These are phyloP conservation scores for Colletotrichum spaethianum DNA, from an alignment of 2,329 filamentous ascomycete species.

Conservation along the genomic window DNA sequence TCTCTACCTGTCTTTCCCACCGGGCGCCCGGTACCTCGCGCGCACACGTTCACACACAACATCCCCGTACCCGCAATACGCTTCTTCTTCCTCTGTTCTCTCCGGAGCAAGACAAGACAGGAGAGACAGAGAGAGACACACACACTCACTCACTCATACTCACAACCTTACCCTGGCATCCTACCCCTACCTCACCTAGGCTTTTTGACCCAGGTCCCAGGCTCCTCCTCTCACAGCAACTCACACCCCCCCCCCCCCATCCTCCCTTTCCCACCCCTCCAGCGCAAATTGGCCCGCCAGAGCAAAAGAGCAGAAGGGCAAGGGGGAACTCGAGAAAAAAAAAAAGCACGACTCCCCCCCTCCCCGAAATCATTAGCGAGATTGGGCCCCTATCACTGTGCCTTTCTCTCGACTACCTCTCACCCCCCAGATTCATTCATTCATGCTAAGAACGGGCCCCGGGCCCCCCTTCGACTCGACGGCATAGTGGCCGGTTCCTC, in stretches of 20 bases:
- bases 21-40: neutral
- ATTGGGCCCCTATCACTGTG: conserved; percentile 54
- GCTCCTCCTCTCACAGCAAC: conserved; percentile 22
- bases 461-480: conserved; percentile 36
- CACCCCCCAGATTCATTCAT: conserved; percentile 49
- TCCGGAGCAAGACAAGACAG: conserved; percentile 12
- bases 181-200: conserved; percentile 16
- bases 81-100: neutral
- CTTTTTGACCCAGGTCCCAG: conserved; percentile 32
- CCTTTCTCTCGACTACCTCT: conserved; percentile 45
- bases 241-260: conserved; percentile 8
- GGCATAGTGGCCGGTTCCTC: conserved; percentile 41
- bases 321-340: conserved; percentile 11
- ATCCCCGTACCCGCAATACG: neutral
- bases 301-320: conserved; percentile 12
- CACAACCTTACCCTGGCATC: conserved; percentile 26
- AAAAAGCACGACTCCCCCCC: conserved; percentile 46
- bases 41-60: neutral
- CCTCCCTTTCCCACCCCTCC: conserved; percentile 19
- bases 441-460: conserved; percentile 52
- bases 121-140: neutral
- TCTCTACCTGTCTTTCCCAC: neutral
- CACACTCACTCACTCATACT: neutral
- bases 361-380: conserved; percentile 54
- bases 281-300: conserved; percentile 35